Evolutionary conservation across 805 yeast genomes (phyloP).

Genomic region (Candida ulmi): DNA sequence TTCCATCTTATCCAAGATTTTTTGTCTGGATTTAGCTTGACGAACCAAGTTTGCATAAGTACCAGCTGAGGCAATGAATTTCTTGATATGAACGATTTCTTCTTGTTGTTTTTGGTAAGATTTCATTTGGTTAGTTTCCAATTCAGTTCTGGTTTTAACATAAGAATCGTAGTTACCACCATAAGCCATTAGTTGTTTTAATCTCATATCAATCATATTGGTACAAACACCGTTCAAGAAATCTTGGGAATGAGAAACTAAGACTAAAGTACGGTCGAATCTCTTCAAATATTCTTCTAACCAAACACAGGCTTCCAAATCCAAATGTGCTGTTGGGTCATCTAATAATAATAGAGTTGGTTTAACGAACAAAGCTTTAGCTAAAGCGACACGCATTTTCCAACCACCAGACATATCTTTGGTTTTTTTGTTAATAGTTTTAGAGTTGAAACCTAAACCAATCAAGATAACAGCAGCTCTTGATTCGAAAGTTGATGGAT

Average conservation of each 20-base stretch:
- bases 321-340: conserved; percentile 99
- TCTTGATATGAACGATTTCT: conserved; percentile 96
- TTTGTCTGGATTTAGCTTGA: conserved; percentile 99
- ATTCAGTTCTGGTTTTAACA: conserved; percentile 87
- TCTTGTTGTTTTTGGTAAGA: conserved; percentile 97
- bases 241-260: conserved; percentile 98
- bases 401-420: conserved; percentile 99
- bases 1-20: conserved; percentile 99
- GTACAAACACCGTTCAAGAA: conserved; percentile 98
- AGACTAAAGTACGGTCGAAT: conserved; percentile 87
- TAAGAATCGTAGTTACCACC: conserved; percentile 99
- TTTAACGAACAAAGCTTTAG: conserved; percentile 96
- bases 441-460: conserved; percentile 93
- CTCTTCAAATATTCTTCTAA: conserved; percentile 94
- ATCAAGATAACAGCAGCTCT: conserved; percentile 93
- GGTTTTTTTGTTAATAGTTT: conserved; percentile 87
- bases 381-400: conserved; percentile 99
- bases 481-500: conserved; percentile 91
- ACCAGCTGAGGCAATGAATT: conserved; percentile 99
- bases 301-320: conserved; percentile 99
- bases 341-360: conserved; percentile 92
- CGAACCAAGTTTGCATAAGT: conserved; percentile 97
- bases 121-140: conserved; percentile 97
- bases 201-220: conserved; percentile 97
- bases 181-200: conserved; percentile 63